Conservation (phyloP, 352 stramenopile genomes). For the Phytophthora europaea region DNA sequence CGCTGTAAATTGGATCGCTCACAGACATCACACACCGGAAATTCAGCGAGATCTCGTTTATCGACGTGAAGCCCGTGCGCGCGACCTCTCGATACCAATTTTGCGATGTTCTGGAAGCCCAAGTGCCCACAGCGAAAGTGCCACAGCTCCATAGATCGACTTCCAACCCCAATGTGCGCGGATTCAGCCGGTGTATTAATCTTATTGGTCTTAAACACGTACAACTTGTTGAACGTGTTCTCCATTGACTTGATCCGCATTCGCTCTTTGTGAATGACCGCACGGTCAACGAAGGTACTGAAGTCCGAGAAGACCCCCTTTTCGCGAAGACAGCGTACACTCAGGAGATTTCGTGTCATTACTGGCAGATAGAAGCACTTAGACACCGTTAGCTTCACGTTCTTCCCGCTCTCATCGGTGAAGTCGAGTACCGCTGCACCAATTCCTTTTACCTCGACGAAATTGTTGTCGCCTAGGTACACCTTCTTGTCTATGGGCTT, state of each 20-base stretch:
- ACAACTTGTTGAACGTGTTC: conserved; percentile 6
- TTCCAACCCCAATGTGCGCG: conserved; percentile 5
- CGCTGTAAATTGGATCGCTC: conserved; percentile 11
- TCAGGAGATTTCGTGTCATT: neutral
- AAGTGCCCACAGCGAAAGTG: conserved; percentile 13
- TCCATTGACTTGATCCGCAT: conserved; percentile 8
- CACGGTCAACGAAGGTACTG: conserved; percentile 6
- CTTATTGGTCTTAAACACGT: conserved; percentile 11
- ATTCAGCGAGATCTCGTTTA: conserved; percentile 5
- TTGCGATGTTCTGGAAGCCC: conserved; percentile 14
- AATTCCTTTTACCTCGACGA: conserved; percentile 14
- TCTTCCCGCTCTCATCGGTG: neutral
- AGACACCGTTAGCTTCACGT: conserved; percentile 8
- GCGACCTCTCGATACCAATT: conserved; percentile 3
- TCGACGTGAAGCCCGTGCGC: neutral
- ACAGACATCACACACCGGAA: conserved; percentile 13
- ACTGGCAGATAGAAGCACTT: neutral
- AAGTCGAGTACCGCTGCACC: conserved; percentile 4
- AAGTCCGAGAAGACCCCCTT: conserved; percentile 2
- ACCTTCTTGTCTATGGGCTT: conserved; percentile 7
- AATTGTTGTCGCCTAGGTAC: conserved; percentile 16
- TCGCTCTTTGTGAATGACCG: conserved; percentile 2
- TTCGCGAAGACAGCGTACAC: neutral
- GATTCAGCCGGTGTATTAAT: conserved; percentile 9
- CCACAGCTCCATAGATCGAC: conserved; percentile 6